phyloP scores from a whole-genome alignment of 768 basidiomycete species.

The Myochromella boudieri region DNA sequence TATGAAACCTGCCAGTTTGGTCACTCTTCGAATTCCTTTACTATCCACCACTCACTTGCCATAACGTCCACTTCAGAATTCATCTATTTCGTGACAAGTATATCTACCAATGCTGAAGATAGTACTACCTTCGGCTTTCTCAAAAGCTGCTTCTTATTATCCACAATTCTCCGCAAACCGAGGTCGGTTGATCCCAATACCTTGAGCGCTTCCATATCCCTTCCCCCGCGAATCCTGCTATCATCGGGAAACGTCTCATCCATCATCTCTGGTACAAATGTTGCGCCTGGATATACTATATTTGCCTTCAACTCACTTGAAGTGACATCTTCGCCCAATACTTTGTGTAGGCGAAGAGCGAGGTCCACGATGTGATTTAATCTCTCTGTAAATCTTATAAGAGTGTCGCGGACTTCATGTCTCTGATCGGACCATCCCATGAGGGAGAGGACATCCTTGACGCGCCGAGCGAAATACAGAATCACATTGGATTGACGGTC shows the following conservation, averaged over 20 bases:
- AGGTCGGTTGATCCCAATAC: slow-evolving; percentile 14
- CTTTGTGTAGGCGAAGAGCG: slow-evolving; percentile 11
- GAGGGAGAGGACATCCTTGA: slow-evolving; percentile 11
- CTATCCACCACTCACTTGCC: not conserved
- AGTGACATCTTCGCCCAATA: slow-evolving; percentile 10
- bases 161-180: slow-evolving; percentile 9
- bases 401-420: not conserved
- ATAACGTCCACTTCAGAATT: not conserved
- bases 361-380: slow-evolving; percentile 3
- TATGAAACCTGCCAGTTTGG: not conserved
- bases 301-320: slow-evolving; percentile 9
- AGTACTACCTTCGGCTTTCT: slow-evolving; percentile 12
- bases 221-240: not conserved
- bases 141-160: not conserved
- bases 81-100: not conserved
- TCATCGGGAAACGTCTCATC: slow-evolving; percentile 17
- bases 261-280: slow-evolving; percentile 6
- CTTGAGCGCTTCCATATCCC: not conserved
- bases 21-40: not conserved
- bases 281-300: slow-evolving; percentile 6
- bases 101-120: not conserved
- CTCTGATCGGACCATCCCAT: slow-evolving; percentile 16
- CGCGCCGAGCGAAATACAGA: slow-evolving; percentile 4
- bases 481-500: slow-evolving; percentile 7
- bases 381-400: slow-evolving; percentile 2